Evolutionary conservation across 148 eudicot genomes (phyloP), one percentile per base, ranked within the genome.

Genomic region (Chenopodium quinoa): DNA sequence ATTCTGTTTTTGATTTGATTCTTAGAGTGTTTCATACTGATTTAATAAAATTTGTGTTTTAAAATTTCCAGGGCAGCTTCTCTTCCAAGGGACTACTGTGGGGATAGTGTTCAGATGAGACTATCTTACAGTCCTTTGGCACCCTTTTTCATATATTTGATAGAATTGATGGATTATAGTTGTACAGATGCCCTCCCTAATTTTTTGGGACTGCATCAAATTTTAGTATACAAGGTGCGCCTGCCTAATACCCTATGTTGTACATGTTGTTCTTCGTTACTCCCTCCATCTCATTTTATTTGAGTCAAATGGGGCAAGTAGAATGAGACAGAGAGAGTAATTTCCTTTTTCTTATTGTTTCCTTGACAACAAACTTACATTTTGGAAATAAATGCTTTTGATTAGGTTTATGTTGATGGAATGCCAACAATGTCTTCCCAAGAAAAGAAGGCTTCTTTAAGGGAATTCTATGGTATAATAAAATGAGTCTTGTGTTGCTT

Each of bases 161-260:
- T 92, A 62, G 93, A 95, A 87, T 95, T 95, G 98, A 92, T 93
- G 97, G 94, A 93, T 52, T 95, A 50, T 83, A 90, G 85, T 48
- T 92, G 98, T 82, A 88, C 89, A 29, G 95, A 93, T 80, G 56
- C 86, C 32, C 83, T 94, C 75, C 91, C 92, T 78, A 88, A 80
- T 85, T 91, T 83, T 87, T 78, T 93, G 72, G 97, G 97, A 56
- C 88, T 93, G 82, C 92, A 91, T 84, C 92, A 92, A 81, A 85
- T 93, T 79, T 89, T 92, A 83, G 85, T 95, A 31, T 88, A 89
- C 86, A 90, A 85, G 92, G 97, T 92, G 31, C 11, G 72, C 48
- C 22, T 50, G 4, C 25, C 14, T 19, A 44, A 16, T 52, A 66
- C 65, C 19, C 71, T 75, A 44, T 4, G 34, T n/a, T 56, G 23